A percentile compares a stretch with the other conserved stretches of the same genome.
Evolutionary conservation across 306 rosid species (phyloP).

Genomic region (Trichosanthes truncata): DNA sequence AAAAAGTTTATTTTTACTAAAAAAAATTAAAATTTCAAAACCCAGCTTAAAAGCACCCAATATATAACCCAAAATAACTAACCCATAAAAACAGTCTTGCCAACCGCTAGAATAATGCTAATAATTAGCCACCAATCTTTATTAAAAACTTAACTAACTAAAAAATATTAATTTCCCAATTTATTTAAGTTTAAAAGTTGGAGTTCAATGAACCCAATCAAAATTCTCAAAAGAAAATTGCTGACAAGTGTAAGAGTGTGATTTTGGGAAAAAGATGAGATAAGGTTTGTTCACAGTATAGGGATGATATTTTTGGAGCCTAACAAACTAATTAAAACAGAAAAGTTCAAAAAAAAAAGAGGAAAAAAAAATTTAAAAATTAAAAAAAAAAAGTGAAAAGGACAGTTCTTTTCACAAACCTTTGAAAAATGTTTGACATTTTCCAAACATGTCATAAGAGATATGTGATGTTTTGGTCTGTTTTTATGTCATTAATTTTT

Average conservation of each 20-base stretch:
- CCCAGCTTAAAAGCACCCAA: not conserved
- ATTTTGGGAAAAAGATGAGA: not conserved
- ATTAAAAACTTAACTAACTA: no score
- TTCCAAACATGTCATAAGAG: slow-evolving; percentile 9
- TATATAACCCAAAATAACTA: not conserved
- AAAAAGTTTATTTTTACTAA: not conserved
- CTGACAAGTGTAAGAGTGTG: not conserved
- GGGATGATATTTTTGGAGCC: not conserved
- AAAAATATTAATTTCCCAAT: not conserved
- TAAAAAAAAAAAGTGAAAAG: not conserved
- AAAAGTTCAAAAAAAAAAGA: not conserved
- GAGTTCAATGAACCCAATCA: not conserved
- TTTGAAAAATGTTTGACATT: not conserved
- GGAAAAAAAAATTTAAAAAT: not conserved
- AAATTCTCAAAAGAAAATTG: not conserved
- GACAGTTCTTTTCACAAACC: not conserved
- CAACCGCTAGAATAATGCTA: not conserved
- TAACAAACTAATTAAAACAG: not conserved
- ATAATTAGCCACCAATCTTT: not conserved
- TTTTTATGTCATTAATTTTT: slow-evolving; percentile 2
- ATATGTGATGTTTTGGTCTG: not conserved
- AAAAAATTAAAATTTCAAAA: not conserved
- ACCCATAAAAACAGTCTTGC: not conserved
- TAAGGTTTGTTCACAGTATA: not conserved
- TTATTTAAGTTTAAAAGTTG: not conserved